Evolutionary conservation across 164 flowering plant genomes (phyloP), one percentile per base, ranked within the genome.

Genomic region (Amborella trichopoda): DNA sequence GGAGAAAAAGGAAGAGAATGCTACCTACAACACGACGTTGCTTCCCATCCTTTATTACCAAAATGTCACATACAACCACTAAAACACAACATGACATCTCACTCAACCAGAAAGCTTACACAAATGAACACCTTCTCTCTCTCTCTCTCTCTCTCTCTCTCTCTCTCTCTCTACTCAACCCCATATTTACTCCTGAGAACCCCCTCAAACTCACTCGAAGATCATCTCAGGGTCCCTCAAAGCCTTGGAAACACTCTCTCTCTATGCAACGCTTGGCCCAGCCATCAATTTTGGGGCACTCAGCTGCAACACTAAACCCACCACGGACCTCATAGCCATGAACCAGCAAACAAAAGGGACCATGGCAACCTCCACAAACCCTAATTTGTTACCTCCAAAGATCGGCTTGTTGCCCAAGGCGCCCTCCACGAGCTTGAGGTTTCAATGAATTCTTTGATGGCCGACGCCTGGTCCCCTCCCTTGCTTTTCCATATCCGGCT

Each of bases 201-300:
- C 4, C 2, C 4, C 3, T 38, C 51, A 17, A 38, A 44, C 22
- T n/a, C n/a, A n/a, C n/a, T 58, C 62, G 19, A 19, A 39, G 13
- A 58, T 28, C 47, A 44, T 58, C 28, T 14, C 32, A 2, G 46
- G 33, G 32, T 58, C 56, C 1, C 26, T 26, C 17, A 50, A 46
- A 2, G 46, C 3, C 40, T 58, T 51, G 32, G 51, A 51, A 23
- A 58, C 61, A 14, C 51, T 58, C n/a, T 50, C 55, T 45, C 41
- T 45, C 51, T 51, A 21, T 38, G 23, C 56, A 58, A 40, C 62
- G 50, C 46, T 44, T 50, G 28, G 27, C 40, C 55, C 62, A 58
- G 3, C 18, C 46, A 9, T 2, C 16, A 9, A 58, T 23, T 40
- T 45, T 46, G 2, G 62, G 62, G 46, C 50, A 45, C 3, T 50